Evolutionary conservation across 257 asterid genomes (phyloP), one percentile per base, ranked within the genome.

Genomic region (Solanum microdontum): DNA sequence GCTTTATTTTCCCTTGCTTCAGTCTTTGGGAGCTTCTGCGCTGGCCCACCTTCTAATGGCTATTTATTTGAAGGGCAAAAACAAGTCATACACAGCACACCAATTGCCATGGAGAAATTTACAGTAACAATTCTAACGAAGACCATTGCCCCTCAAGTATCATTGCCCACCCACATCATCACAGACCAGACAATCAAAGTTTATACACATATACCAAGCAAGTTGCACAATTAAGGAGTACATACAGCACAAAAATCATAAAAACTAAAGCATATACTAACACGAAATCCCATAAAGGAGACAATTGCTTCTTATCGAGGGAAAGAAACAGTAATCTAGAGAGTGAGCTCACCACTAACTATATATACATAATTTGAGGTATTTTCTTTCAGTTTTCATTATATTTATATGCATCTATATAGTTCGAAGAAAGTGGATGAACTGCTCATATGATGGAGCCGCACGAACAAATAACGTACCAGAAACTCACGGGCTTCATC

Each of bases 11-110:
- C 97, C 82, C 83, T 85, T 8, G n/a, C 85, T 77, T 92, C 95
- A 72, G 83, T 79, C 79, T 86, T 92, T 6, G 93, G 94, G 37
- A 90, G 85, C 85, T 88, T 83, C 93, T 91, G 90, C 10, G 92
- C 96, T 1, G 95, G 96, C 55, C 98, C 98, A 26, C 99, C 99
- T 86, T 87, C 97, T 90, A 97, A 90, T 3, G 98, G 96, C 98
- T 94, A 62, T 48, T 40, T 40, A 40, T 48, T 85, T 76, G 73
- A 13, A 83, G 13, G 48, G 83, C 43, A 88, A 70, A n/a, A 36
- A 70, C 28, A 72, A 34, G 70, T 88, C 43, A 80, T 11, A 48
- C 48, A 5, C 79, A 32, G 55, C 79, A 69, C 74, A 64, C 28
- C 58, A 72, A 30, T 58, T 10, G n/a, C 51, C 33, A n/a, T 32